These are phyloP conservation scores for Aspergillus transmontanensis DNA, from an alignment of 2,329 filamentous ascomycete species.

Conservation along the genomic window DNA sequence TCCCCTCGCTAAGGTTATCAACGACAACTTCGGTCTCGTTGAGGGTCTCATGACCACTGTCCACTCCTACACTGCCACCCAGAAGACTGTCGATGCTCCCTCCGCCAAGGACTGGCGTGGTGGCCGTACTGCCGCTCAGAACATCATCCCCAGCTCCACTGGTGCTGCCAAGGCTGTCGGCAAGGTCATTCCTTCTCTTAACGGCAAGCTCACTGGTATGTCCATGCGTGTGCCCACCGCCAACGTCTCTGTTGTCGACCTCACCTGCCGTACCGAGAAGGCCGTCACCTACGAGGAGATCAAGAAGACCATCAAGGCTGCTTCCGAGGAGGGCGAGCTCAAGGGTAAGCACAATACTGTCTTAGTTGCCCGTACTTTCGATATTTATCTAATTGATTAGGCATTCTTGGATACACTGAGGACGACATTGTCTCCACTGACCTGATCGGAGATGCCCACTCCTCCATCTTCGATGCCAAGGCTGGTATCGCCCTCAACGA, in stretches of 20 bases:
- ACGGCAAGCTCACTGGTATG: conserved; percentile 99
- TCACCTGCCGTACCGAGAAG: conserved; percentile 95
- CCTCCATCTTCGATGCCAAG: conserved; percentile 99
- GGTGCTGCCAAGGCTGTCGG: conserved; percentile 99
- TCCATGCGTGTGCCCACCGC: conserved; percentile 97
- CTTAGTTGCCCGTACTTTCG: not conserved
- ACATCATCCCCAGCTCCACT: conserved; percentile 99
- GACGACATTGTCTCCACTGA: conserved; percentile 95
- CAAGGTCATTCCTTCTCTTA: conserved; percentile 97
- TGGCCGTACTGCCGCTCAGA: conserved; percentile 97
- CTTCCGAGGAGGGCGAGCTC: conserved; percentile 71
- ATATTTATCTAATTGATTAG: conserved; percentile 45
- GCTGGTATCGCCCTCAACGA: conserved; percentile 97
- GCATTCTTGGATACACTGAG: conserved; percentile 92
- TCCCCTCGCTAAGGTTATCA: conserved; percentile 97
- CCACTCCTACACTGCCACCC: conserved; percentile 99
- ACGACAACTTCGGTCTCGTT: conserved; percentile 97
- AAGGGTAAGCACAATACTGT: conserved; percentile 64
- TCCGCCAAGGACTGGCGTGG: conserved; percentile 99
- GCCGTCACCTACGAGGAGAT: conserved; percentile 74
- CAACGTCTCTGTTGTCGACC: conserved; percentile 99
- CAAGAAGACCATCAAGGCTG: conserved; percentile 88
- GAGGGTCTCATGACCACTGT: conserved; percentile 99
- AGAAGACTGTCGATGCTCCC: conserved; percentile 98
- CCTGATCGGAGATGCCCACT: conserved; percentile 87